Evolutionary conservation across 495 filamentous ascomycete species (phyloP).

Genomic region (Viridothelium virens): DNA sequence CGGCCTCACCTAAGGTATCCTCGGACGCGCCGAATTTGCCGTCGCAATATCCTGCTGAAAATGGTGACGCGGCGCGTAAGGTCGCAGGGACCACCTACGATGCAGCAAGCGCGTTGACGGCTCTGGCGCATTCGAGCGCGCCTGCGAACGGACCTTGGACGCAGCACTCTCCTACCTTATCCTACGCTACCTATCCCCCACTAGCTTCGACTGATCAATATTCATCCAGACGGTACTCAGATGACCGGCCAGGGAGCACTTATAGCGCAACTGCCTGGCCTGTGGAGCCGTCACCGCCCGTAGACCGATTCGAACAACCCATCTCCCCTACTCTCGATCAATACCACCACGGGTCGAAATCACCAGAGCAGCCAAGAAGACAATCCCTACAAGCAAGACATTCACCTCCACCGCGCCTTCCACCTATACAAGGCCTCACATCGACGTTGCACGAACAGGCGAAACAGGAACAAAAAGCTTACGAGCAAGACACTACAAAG

Average conservation of each 20-base stretch:
- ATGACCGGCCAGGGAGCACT: slow-evolving; percentile 24
- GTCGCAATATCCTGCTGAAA: not conserved
- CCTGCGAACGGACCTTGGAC: slow-evolving; percentile 8
- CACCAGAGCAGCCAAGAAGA: slow-evolving; percentile 32
- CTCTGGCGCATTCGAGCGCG: slow-evolving; percentile 22
- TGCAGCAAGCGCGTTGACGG: slow-evolving; percentile 31
- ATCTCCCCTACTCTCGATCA: slow-evolving; percentile 36
- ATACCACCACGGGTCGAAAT: slow-evolving; percentile 34
- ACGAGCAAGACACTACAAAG: slow-evolving; percentile 2
- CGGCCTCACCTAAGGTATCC: slow-evolving; percentile 12
- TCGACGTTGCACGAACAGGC: not conserved
- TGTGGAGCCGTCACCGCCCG: slow-evolving; percentile 30
- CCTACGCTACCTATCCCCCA: slow-evolving; percentile 11
- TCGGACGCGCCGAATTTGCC: slow-evolving; percentile 9
- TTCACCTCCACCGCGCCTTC: slow-evolving; percentile 26
- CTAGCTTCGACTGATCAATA: not conserved
- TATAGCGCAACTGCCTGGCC: slow-evolving; percentile 19
- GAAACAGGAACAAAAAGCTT: slow-evolving; percentile 15
- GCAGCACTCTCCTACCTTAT: not conserved
- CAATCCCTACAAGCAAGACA: slow-evolving; percentile 22
- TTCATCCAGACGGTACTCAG: slow-evolving; percentile 13
- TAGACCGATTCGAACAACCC: slow-evolving; percentile 19
- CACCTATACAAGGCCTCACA: slow-evolving; percentile 29
- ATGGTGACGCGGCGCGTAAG: slow-evolving; percentile 12
- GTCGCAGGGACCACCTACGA: slow-evolving; percentile 24